phyloP scores from a whole-genome alignment of 306 rosid genomes.

The Castanopsis chinensis region DNA sequence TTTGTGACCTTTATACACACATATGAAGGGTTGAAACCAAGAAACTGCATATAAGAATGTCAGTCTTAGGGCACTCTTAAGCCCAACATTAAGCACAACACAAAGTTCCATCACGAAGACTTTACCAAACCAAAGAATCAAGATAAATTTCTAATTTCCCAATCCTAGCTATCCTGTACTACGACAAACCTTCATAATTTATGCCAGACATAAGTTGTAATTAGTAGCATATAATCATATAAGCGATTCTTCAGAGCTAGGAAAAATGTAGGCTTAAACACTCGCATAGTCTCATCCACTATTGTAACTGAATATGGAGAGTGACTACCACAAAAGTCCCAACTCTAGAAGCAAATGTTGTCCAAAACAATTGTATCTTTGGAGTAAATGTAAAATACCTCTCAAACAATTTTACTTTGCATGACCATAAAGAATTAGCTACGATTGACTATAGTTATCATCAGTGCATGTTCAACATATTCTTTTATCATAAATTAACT shows the following conservation, averaged over 20 bases:
- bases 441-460: no score
- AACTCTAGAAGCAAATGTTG: no score
- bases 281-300: background rate
- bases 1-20: background rate
- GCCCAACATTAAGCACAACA: background rate
- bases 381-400: no score
- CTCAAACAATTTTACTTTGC: no score
- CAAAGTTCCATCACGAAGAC: background rate
- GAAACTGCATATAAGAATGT: background rate
- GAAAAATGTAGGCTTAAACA: background rate
- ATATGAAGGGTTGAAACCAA: background rate
- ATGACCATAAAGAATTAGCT: no score
- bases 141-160: background rate
- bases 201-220: background rate
- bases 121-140: background rate
- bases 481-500: no score
- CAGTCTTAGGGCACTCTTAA: background rate
- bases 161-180: background rate
- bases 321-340: no score
- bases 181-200: background rate
- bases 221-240: no score
- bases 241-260: background rate
- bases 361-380: no score
- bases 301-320: no score
- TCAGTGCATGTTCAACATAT: no score